Conservation (phyloP, 1,139 yeast species). For the Candida frijolesensis region DNA sequence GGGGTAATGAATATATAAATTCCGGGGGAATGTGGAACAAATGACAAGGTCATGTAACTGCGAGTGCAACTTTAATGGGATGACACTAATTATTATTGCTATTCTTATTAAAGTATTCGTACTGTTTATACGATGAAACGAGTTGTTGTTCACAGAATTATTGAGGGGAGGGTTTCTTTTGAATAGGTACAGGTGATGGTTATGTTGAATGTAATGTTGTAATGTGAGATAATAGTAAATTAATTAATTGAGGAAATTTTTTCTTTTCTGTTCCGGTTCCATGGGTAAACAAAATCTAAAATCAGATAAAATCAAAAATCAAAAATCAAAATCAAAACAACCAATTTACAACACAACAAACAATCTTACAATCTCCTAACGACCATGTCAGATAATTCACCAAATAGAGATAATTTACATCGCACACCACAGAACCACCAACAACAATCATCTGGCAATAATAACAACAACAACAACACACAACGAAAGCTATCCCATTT, state of each 20-base stretch:
- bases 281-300: neutral
- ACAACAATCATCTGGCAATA: neutral
- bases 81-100: neutral
- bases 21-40: conserved; percentile 1
- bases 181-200: no score
- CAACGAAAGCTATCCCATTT: conserved; percentile 60
- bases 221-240: no score
- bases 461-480: conserved; percentile 3
- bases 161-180: no score
- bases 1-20: neutral
- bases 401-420: neutral
- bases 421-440: neutral
- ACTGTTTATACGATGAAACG: no score
- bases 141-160: no score
- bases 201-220: no score
- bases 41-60: conserved; percentile 1
- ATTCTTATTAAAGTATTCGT: neutral
- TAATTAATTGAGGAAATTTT: no score
- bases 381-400: neutral
- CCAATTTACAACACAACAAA: neutral
- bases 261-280: neutral
- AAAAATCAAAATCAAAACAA: neutral
- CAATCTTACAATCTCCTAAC: neutral
- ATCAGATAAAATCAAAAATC: neutral
- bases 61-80: neutral